Percentiles rank a stretch among this genome's conserved stretches.
phyloP scores from a whole-genome alignment of 164 flowering plant species.

The Litsea cubeba region DNA sequence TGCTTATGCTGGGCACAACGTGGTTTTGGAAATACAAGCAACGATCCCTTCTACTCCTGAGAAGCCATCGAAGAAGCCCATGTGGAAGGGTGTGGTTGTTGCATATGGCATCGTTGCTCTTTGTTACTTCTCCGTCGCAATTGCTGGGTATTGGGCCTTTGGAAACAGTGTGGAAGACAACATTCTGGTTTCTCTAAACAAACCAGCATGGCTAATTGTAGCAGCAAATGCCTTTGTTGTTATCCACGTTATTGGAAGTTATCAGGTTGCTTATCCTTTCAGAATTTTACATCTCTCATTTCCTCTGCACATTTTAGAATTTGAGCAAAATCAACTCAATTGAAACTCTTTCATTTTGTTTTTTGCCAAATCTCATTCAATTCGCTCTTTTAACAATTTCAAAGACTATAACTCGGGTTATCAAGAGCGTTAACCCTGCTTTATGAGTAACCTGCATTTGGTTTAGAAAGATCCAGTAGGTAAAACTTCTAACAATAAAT shows the following conservation, averaged over 20 bases:
- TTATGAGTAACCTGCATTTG: not conserved
- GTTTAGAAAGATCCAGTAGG: too few species aligned
- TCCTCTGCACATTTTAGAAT: not conserved
- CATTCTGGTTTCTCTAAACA: slow-evolving; percentile 41
- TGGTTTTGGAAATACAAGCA: slow-evolving; percentile 69
- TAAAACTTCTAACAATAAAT: too few species aligned
- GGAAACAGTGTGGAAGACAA: slow-evolving; percentile 54
- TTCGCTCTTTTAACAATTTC: not conserved
- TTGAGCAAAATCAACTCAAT: not conserved
- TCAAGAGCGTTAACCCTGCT: not conserved
- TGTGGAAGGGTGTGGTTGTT: slow-evolving; percentile 59
- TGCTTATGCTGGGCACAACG: slow-evolving; percentile 73
- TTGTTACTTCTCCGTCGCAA: slow-evolving; percentile 52
- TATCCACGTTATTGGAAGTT: slow-evolving; percentile 52
- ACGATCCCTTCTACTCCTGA: slow-evolving; percentile 65
- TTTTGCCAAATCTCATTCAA: not conserved
- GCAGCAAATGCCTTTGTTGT: slow-evolving; percentile 59
- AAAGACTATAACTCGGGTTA: not conserved
- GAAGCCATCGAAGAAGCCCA: slow-evolving; percentile 55
- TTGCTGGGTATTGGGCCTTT: slow-evolving; percentile 44
- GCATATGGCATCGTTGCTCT: slow-evolving; percentile 41
- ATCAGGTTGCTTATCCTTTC: slow-evolving; percentile 35
- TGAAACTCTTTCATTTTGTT: not conserved
- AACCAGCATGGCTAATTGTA: slow-evolving; percentile 56
- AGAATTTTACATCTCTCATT: not conserved